A percentile compares a stretch with the other conserved stretches of the same genome.
phyloP scores from a whole-genome alignment of 495 filamentous ascomycete species.

The Neurospora tetraspora region DNA sequence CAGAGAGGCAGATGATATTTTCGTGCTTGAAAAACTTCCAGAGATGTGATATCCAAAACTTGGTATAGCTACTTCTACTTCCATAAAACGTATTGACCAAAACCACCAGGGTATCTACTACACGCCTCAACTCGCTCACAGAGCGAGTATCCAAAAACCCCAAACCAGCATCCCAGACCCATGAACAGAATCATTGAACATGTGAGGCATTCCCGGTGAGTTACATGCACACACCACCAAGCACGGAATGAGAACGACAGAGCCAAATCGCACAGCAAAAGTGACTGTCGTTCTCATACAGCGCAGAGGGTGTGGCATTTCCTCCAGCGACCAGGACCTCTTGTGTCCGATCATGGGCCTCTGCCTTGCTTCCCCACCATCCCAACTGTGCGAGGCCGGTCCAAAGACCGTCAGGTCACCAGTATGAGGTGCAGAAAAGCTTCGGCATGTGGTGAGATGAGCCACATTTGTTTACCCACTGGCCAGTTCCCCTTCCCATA shows the following conservation, averaged over 20 bases:
- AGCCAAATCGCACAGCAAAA: neutral
- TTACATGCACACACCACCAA: neutral
- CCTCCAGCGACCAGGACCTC: neutral
- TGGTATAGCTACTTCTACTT: neutral
- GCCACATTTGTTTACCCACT: neutral
- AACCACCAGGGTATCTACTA: neutral
- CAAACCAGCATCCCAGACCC: neutral
- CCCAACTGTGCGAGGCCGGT: neutral
- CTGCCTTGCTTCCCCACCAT: neutral
- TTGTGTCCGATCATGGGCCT: neutral
- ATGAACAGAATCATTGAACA: neutral
- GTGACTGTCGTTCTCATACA: neutral
- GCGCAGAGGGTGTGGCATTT: neutral
- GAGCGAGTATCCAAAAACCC: neutral
- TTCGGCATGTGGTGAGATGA: neutral
- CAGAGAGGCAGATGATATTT: neutral
- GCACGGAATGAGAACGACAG: neutral
- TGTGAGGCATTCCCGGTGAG: neutral
- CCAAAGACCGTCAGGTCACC: neutral
- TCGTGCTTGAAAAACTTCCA: neutral
- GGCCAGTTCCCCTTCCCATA: neutral
- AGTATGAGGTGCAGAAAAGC: neutral
- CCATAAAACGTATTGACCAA: neutral
- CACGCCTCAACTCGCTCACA: neutral
- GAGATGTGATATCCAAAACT: neutral